Evolutionary conservation across 352 stramenopile genomes (phyloP).

Genomic region (Blastocystis sp.): DNA sequence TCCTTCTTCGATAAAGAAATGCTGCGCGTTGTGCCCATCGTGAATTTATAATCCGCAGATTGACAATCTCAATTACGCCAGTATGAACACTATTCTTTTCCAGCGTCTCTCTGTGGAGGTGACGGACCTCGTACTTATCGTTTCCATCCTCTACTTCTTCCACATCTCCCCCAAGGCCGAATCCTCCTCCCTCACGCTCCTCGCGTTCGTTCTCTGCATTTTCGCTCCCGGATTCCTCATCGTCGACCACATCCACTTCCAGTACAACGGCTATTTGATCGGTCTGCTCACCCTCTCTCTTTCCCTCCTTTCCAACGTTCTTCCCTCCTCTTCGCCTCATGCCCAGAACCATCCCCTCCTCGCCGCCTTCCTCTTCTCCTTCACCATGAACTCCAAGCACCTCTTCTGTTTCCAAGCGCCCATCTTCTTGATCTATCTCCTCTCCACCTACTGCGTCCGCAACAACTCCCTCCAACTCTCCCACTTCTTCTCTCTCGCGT

Average conservation of each 20-base stretch:
- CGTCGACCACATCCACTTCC: slow-evolving; percentile 97
- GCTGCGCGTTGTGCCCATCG: slow-evolving; percentile 71
- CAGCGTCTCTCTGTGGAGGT: slow-evolving; percentile 86
- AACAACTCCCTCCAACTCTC: slow-evolving; percentile 75
- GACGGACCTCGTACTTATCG: slow-evolving; percentile 80
- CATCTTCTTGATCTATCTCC: slow-evolving; percentile 91
- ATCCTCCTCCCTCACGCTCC: background rate
- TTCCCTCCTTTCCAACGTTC: slow-evolving; percentile 72
- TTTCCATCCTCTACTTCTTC: slow-evolving; percentile 71
- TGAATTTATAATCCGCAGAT: slow-evolving; percentile 23
- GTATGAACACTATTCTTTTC: slow-evolving; percentile 80
- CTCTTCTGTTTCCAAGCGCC: slow-evolving; percentile 90
- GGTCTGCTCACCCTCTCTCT: slow-evolving; percentile 87
- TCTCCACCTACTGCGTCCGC: slow-evolving; percentile 84
- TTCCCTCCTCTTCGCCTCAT: slow-evolving; percentile 63
- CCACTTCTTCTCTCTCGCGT: slow-evolving; percentile 81
- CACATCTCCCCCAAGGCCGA: slow-evolving; percentile 12
- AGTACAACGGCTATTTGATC: slow-evolving; percentile 96
- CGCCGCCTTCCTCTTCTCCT: slow-evolving; percentile 84
- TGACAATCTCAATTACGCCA: slow-evolving; percentile 75
- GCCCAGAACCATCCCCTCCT: slow-evolving; percentile 78
- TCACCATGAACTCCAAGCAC: slow-evolving; percentile 93
- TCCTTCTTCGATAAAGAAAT: slow-evolving; percentile 76
- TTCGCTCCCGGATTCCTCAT: slow-evolving; percentile 88
- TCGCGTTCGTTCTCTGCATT: slow-evolving; percentile 81